Base-by-base conservation (phyloP, 148 eudicot genomes). In the Pharnaceum exiguum region DNA sequence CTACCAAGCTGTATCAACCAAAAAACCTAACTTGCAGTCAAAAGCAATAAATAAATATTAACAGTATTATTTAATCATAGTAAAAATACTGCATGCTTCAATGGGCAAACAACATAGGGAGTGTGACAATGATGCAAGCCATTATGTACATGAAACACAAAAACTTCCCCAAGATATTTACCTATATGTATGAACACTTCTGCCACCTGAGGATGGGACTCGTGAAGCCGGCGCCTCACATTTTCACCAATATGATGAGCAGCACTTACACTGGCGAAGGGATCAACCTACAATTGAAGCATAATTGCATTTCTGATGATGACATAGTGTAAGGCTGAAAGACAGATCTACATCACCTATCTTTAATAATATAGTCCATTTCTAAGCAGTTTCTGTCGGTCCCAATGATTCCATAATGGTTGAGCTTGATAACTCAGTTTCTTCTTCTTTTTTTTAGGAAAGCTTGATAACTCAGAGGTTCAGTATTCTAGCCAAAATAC, bases 141-240 rank as follows among this genome's bases (percentile, higher is more conserved):
- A 22, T 37, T 19, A 51, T 22, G 35, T 10, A 12, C 4, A 42
- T 24, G 23, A 18, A 24, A 12, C 5, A 22, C 28, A 24, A 9
- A 18, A 48, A 1, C 29, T 11, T 16, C 5, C 15, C 6, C 27
- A 51, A 16, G 26, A 44, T 31, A 16, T 10, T 7, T 76, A 94
- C 99, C 99, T 51, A 94, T 86, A 66, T 94, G 99, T 73, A 89
- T 89, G 82, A 89, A 94, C 74, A 89, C 91, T 82, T 94, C 99
- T 52, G 89, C 83, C 17, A 94, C 89, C 75, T 89, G 82, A 63
- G 83, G 91, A 65, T 89, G 95, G 18, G 70, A 74, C 35, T 80
- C 67, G 38, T 86, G 95, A 68, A 94, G 74, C 24, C 27, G 75
- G 62, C 53, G 76, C 45, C 91, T 87, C 53, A 94, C 99, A 65